Evolutionary conservation across 2,329 filamentous ascomycete species (phyloP).

Genomic region (Thyridium curvatum): DNA sequence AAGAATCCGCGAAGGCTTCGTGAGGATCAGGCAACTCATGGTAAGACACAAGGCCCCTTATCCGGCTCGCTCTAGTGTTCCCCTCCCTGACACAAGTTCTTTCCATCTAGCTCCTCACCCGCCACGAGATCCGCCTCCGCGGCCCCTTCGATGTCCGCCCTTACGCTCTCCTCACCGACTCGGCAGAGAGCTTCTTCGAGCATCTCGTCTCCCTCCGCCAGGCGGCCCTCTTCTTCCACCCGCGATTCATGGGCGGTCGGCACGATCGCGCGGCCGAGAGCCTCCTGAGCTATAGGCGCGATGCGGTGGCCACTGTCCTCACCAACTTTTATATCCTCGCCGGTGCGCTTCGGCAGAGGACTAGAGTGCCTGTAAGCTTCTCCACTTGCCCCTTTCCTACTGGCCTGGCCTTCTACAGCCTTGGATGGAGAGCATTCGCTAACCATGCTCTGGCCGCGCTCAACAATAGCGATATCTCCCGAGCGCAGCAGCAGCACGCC

Average conservation of each 20-base stretch:
- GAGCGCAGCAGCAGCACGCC: constrained; percentile 45
- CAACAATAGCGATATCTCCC: constrained; percentile 42
- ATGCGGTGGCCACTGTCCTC: constrained; percentile 51
- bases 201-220: constrained; percentile 52
- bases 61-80: not conserved
- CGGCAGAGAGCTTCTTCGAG: constrained; percentile 53
- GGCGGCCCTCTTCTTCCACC: constrained; percentile 51
- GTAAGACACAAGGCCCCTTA: constrained; percentile 20
- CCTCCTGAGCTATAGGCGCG: constrained; percentile 44
- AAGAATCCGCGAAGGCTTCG: constrained; percentile 52
- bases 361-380: constrained; percentile 39
- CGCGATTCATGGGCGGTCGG: constrained; percentile 39
- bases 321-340: constrained; percentile 54
- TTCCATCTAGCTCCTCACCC: constrained; percentile 36
- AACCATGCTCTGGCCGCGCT: too few species aligned
- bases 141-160: constrained; percentile 50
- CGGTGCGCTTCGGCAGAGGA: constrained; percentile 43
- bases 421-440: too few species aligned
- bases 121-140: constrained; percentile 52
- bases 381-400: too few species aligned
- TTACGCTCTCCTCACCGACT: constrained; percentile 48
- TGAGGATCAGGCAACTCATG: constrained; percentile 49
- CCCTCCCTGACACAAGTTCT: not conserved
- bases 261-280: constrained; percentile 40
- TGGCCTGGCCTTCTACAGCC: too few species aligned